Conservation (phyloP, 2,329 filamentous ascomycete species). For the Mycosphaerella sp. region DNA sequence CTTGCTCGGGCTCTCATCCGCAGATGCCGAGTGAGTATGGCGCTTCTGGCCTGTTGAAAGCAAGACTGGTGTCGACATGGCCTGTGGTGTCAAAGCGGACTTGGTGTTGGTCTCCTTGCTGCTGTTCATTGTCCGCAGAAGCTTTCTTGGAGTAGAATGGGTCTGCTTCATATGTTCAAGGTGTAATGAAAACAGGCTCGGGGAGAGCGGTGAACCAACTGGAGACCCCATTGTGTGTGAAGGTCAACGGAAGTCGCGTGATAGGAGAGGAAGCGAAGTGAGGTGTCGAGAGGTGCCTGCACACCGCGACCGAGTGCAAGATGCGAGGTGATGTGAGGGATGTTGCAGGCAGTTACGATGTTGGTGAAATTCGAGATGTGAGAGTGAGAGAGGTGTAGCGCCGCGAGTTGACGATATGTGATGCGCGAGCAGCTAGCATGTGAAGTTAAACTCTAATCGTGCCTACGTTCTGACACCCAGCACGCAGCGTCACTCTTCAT, state of each 20-base stretch:
- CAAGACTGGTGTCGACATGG: background rate
- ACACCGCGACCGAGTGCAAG: background rate
- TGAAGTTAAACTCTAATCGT: background rate
- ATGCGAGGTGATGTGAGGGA: background rate
- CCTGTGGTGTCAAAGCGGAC: background rate
- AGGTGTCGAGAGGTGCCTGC: background rate
- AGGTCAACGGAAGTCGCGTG: background rate
- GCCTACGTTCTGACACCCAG: background rate
- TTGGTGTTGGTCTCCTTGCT: background rate
- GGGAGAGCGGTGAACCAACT: background rate
- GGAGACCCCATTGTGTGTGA: background rate
- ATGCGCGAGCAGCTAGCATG: background rate
- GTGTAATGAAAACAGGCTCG: background rate
- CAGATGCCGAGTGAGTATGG: conserved; percentile 4
- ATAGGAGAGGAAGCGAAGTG: background rate
- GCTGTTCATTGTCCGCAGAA: background rate
- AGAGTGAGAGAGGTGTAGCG: background rate
- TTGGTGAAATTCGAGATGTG: background rate
- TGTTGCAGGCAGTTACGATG: background rate
- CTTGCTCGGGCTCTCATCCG: conserved; percentile 4
- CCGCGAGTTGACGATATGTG: background rate
- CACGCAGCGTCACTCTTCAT: background rate
- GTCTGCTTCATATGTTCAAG: conserved; percentile 1
- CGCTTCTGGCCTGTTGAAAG: conserved; percentile 1
- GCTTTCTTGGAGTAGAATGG: background rate